Evolutionary conservation across 495 filamentous ascomycete species (phyloP), one percentile per base, ranked within the genome.

Genomic region (Aspergillus affinis): DNA sequence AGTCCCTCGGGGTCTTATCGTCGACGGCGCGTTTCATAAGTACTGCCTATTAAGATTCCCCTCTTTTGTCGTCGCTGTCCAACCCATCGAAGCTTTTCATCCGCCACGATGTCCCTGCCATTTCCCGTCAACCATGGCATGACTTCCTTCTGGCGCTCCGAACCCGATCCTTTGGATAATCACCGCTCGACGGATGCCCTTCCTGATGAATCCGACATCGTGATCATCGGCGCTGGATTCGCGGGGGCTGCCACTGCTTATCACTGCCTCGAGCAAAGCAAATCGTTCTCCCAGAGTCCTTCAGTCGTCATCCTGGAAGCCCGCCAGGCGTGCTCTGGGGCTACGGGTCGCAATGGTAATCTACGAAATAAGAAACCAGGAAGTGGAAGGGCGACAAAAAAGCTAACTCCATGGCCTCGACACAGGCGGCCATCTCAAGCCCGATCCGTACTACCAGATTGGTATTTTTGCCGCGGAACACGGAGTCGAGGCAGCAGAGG

Each of bases 321-420:
- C 15, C 79, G 90, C 51, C 86, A 93, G 77, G 89, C 87, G 17
- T 93, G 90, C 68, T 92, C 82, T 72, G 90, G 91, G 4, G 91
- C 91, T 18, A 93, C 91, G 4, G 91, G 90, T 4, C 74, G 90
- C 4, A 78, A 78, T 61, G 75, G 75, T 55, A 56, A 47, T 51
- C 45, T n/a, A 10, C 20, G 23, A 26, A 26, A 26, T 26, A 26
- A 26, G 23, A 4, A n/a, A n/a, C 4, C 23, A 26, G 23, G 6
- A 9, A n/a, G 4, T 19, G 19, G 6, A 32, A 36, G 26, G 9
- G 4, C 53, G 10, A 18, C 9, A 47, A 48, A 18, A 18, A 9
- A 17, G 54, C 18, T 56, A 0, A 23, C 29, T 41, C 19, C 12
- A 12, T 2, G 17, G 26, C 21, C n/a, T 36, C 12, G 44, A 12